phyloP scores from a whole-genome alignment of 2,329 filamentous ascomycete species.

The Hymenoscyphus repandus region DNA sequence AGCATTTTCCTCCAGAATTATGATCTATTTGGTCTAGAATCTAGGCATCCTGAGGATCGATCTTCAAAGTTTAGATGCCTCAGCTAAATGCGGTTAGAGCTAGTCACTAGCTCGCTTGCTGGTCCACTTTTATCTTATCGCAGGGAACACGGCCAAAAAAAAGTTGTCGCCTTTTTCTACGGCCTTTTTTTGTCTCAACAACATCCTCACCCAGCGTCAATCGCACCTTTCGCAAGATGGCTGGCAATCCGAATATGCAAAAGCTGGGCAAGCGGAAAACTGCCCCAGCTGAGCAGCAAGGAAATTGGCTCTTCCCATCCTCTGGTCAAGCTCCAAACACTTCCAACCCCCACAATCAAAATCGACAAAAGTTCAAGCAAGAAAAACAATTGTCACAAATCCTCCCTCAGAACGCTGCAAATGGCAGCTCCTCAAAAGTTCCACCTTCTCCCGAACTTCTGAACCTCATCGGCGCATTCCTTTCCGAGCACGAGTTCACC shows the following conservation, averaged over 20 bases:
- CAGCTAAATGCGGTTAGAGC: too few relatives aligned
- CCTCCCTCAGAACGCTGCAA: slow-evolving; percentile 23
- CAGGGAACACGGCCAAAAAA: too few relatives aligned
- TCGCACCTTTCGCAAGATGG: slow-evolving; percentile 16
- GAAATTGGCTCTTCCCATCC: slow-evolving; percentile 31
- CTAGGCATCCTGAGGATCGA: too few relatives aligned
- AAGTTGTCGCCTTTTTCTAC: too few relatives aligned
- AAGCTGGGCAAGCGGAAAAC: slow-evolving; percentile 30
- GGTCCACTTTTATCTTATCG: too few relatives aligned
- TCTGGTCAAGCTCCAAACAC: slow-evolving; percentile 13
- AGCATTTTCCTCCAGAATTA: too few relatives aligned
- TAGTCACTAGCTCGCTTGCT: too few relatives aligned
- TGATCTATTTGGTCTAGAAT: too few relatives aligned
- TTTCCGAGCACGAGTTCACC: slow-evolving; percentile 60
- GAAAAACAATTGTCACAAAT: slow-evolving; percentile 28
- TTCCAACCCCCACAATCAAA: slow-evolving; percentile 14
- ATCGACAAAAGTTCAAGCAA: slow-evolving; percentile 21
- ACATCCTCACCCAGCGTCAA: slow-evolving; percentile 5
- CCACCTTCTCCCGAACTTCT: slow-evolving; percentile 56
- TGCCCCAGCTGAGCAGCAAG: slow-evolving; percentile 19
- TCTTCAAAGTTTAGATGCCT: too few relatives aligned
- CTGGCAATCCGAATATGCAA: slow-evolving; percentile 29
- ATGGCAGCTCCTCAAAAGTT: slow-evolving; percentile 19
- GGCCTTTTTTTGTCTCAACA: not conserved
- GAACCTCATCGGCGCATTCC: slow-evolving; percentile 61